Conservation (phyloP, 139 green algal genomes). For the Edaphochlamys debaryana region DNA sequence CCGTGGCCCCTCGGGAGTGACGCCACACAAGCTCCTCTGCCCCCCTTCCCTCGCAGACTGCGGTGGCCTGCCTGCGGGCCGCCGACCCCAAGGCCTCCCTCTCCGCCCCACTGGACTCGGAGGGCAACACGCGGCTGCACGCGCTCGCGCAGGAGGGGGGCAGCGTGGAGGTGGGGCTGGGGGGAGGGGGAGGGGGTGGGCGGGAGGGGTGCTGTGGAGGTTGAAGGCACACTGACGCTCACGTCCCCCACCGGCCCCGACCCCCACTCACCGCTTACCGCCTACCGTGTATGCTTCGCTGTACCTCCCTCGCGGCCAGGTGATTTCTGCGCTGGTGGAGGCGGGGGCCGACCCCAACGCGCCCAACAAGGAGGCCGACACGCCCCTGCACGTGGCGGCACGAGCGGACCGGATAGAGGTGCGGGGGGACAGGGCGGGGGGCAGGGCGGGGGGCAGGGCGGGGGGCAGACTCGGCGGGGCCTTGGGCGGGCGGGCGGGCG, state of each 20-base stretch:
- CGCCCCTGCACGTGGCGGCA: constrained; percentile 67
- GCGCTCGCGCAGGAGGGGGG: constrained; percentile 38
- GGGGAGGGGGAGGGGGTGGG: background rate
- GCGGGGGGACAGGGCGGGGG: background rate
- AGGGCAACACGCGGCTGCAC: constrained; percentile 59
- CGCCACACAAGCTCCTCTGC: too few relatives aligned
- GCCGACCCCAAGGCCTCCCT: background rate
- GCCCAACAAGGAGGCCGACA: constrained; percentile 56
- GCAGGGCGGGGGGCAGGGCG: background rate
- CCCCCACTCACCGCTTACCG: too few relatives aligned
- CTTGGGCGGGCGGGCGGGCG: background rate
- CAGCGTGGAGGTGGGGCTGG: background rate
- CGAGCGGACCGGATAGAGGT: constrained; percentile 55
- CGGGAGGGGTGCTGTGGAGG: too few relatives aligned
- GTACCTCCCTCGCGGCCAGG: background rate
- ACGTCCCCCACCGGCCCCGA: too few relatives aligned
- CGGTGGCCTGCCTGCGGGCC: constrained; percentile 21
- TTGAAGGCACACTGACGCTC: too few relatives aligned
- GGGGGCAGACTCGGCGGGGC: background rate
- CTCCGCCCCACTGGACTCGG: constrained; percentile 40
- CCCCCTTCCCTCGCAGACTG: too few relatives aligned
- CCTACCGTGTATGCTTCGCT: too few relatives aligned
- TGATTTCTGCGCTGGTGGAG: constrained; percentile 43
- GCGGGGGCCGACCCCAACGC: constrained; percentile 44
- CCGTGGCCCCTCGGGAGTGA: too few relatives aligned